Evolutionary conservation across 495 filamentous ascomycete species (phyloP).

Genomic region (Evansstolkia leycettana): DNA sequence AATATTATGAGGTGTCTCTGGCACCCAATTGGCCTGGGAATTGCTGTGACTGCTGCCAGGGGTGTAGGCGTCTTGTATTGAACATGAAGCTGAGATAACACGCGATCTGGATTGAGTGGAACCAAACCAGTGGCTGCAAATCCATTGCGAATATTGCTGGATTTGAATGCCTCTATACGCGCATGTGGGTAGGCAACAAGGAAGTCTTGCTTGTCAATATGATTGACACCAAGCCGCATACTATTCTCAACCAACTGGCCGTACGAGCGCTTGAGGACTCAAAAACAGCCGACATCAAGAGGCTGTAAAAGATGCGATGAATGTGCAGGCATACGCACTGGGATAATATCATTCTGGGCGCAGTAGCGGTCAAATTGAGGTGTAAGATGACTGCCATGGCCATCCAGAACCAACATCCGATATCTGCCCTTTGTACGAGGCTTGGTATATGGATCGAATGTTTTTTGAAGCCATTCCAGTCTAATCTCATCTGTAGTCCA

Average conservation of each 20-base stretch:
- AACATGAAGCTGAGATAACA: too few species aligned
- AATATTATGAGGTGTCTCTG: too few species aligned
- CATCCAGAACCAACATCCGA: slow-evolving; percentile 16
- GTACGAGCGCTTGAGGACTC: slow-evolving; percentile 11
- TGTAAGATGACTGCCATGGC: slow-evolving; percentile 12
- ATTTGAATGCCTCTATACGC: slow-evolving; percentile 1
- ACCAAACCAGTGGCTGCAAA: slow-evolving; percentile 5
- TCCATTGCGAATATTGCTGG: slow-evolving; percentile 4
- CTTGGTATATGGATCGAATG: slow-evolving; percentile 7
- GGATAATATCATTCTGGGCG: slow-evolving; percentile 8
- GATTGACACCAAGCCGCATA: slow-evolving; percentile 4
- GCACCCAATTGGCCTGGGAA: too few species aligned
- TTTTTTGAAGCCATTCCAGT: slow-evolving; percentile 7
- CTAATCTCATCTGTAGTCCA: slow-evolving; percentile 7
- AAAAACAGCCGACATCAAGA: slow-evolving; percentile 17
- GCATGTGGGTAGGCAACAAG: not conserved
- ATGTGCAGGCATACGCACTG: slow-evolving; percentile 13
- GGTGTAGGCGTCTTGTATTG: too few species aligned
- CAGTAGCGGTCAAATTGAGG: slow-evolving; percentile 11
- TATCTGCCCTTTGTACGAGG: slow-evolving; percentile 4
- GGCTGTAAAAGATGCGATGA: slow-evolving; percentile 16
- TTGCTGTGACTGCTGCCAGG: too few species aligned
- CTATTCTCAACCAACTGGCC: slow-evolving; percentile 3
- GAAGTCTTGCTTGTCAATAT: slow-evolving; percentile 8
- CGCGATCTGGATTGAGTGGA: slow-evolving; percentile 1